Percentiles rank a stretch among this genome's conserved stretches.
These are phyloP conservation scores for Boletus patriciae DNA, from an alignment of 768 basidiomycete species.

Conservation along the genomic window DNA sequence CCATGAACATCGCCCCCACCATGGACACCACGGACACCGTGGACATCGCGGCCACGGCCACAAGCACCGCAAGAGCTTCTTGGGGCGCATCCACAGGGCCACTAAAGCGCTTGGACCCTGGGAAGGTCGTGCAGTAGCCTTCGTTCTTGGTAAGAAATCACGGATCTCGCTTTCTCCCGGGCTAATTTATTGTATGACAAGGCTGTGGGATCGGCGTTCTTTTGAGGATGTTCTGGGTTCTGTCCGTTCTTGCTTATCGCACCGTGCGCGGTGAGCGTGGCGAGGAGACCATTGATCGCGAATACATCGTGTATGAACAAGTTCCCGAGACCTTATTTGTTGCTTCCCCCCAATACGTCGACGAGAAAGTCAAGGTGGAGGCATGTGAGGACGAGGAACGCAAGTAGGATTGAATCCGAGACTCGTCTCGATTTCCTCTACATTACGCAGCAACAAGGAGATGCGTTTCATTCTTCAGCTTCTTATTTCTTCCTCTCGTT, in stretches of 20 bases:
- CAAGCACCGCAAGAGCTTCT: slow-evolving; percentile 46
- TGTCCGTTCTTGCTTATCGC: slow-evolving; percentile 62
- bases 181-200: slow-evolving; percentile 24
- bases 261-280: slow-evolving; percentile 47
- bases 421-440: neutral
- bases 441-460: neutral
- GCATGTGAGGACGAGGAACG: slow-evolving; percentile 10
- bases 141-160: slow-evolving; percentile 65
- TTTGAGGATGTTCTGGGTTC: slow-evolving; percentile 76
- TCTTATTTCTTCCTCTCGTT: slow-evolving; percentile 5
- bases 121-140: slow-evolving; percentile 82
- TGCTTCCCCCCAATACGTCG: slow-evolving; percentile 59
- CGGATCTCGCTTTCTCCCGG: neutral
- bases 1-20: slow-evolving; percentile 8
- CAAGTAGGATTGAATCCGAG: slow-evolving; percentile 13
- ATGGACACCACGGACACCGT: slow-evolving; percentile 16
- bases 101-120: slow-evolving; percentile 72
- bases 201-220: slow-evolving; percentile 86
- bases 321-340: slow-evolving; percentile 48
- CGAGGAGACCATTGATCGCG: slow-evolving; percentile 42
- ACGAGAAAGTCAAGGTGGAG: slow-evolving; percentile 47
- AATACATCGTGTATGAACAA: slow-evolving; percentile 45
- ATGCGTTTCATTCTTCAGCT: neutral
- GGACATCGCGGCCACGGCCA: slow-evolving; percentile 24
- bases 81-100: slow-evolving; percentile 60